Evolutionary conservation across 176 grass and related monocot species (phyloP), one percentile per base, ranked within the genome.

Genomic region (Oryza rufipogon): DNA sequence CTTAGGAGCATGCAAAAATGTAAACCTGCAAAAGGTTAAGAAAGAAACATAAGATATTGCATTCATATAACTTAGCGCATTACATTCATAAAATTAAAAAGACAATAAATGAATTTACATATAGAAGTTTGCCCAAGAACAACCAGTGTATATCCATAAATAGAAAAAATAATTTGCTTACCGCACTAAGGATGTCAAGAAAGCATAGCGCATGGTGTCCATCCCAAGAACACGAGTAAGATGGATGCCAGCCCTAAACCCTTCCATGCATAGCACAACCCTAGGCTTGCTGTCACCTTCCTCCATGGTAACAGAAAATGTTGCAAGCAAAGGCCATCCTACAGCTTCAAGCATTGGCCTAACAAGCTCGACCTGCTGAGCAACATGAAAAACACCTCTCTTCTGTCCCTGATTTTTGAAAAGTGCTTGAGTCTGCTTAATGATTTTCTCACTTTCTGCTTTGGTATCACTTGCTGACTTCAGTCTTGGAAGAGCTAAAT

Each of bases 141-240:
- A 51, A 36, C 28, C 48, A 81, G 6, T 30, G 11, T 13, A 32
- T 36, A 69, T 69, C 52, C 82, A 76, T 68, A 76, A 39, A 74
- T 60, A 69, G 32, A 52, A 86, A 87, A 66, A 51, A 64, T 26
- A 81, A 48, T 64, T 48, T 76, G 6, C 23, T 38, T 76, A 91
- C 97, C 97, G 91, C 75, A 99, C 92, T 90, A 99, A 92, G 65
- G 97, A 96, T 26, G 97, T 99, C 81, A 99, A 84, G 80, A 99
- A 99, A 89, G 97, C 93, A 94, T 96, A 99, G 34, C 97, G 97
- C 93, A 99, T 96, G 41, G 97, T 99, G 60, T 99, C 93, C 93
- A 99, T 96, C 69, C 90, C 97, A 69, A 99, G 97, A 92, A 99
- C 97, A 90, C 93, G 83, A 75, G 97, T 99, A 74, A 99, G 76